phyloP scores from a whole-genome alignment of 129 eudicot species.

The Arctium lappa region DNA sequence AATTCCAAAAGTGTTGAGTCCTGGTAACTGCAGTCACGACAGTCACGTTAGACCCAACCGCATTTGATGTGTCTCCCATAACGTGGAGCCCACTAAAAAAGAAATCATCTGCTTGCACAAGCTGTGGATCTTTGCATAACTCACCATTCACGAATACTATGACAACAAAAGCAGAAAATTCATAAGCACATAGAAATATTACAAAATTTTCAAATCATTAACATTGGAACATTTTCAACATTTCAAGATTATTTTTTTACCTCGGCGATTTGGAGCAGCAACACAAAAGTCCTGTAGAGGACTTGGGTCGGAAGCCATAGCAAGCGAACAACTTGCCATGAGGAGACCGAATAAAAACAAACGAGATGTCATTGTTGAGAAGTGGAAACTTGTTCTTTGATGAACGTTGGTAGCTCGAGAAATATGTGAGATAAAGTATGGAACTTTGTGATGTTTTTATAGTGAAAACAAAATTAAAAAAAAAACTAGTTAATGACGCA shows the following conservation, averaged over 20 bases:
- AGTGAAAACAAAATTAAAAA: neutral
- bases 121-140: slow-evolving; percentile 8
- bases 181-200: neutral
- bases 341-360: slow-evolving; percentile 16
- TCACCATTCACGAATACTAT: slow-evolving; percentile 13
- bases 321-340: slow-evolving; percentile 13
- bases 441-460: slow-evolving; percentile 12
- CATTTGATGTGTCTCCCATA: too few species aligned
- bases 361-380: slow-evolving; percentile 15
- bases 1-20: too few species aligned
- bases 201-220: neutral
- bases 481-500: neutral
- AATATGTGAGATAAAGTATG: neutral
- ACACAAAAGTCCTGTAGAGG: neutral
- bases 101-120: too few species aligned
- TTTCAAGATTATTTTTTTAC: neutral
- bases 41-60: too few species aligned
- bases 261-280: too few species aligned
- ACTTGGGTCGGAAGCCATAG: slow-evolving; percentile 30
- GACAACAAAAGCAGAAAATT: neutral
- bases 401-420: neutral
- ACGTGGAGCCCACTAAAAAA: too few species aligned
- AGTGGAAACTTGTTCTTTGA: neutral
- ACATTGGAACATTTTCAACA: neutral
- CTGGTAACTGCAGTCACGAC: too few species aligned